Evolutionary conservation across 179 eudicot species (phyloP).

Genomic region (Amaranthus tricolor): DNA sequence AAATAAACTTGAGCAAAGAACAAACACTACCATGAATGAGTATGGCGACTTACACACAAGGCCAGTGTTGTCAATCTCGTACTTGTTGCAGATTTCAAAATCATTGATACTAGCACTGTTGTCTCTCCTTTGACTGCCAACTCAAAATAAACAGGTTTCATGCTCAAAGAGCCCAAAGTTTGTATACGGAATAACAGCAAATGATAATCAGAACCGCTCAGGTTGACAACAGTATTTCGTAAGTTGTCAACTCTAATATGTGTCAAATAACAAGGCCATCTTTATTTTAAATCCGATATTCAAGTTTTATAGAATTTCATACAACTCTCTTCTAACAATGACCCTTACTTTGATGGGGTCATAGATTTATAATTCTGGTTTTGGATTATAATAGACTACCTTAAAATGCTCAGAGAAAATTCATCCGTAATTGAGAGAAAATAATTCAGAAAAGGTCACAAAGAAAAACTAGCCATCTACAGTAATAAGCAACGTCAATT

Average conservation of each 20-base stretch:
- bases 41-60: conserved; percentile 72
- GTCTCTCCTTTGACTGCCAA: conserved; percentile 70
- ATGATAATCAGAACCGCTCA: background rate
- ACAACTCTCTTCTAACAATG: background rate
- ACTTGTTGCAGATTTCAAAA: conserved; percentile 69
- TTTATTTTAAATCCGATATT: background rate
- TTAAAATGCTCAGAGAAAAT: background rate
- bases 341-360: background rate
- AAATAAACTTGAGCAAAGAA: conserved; percentile 16
- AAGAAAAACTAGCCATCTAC: too few species aligned
- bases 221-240: background rate
- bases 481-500: too few species aligned
- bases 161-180: background rate
- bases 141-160: conserved; percentile 19
- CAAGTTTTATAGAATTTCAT: background rate
- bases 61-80: conserved; percentile 91
- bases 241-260: background rate
- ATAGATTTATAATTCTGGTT: too few species aligned
- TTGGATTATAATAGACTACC: background rate
- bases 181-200: background rate
- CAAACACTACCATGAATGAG: background rate
- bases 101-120: conserved; percentile 48
- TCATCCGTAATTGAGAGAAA: too few species aligned
- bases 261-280: background rate
- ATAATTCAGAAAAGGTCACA: too few species aligned